These are phyloP conservation scores for Boletus calvinii DNA, from an alignment of 1,284 basidiomycete genomes.

Conservation along the genomic window DNA sequence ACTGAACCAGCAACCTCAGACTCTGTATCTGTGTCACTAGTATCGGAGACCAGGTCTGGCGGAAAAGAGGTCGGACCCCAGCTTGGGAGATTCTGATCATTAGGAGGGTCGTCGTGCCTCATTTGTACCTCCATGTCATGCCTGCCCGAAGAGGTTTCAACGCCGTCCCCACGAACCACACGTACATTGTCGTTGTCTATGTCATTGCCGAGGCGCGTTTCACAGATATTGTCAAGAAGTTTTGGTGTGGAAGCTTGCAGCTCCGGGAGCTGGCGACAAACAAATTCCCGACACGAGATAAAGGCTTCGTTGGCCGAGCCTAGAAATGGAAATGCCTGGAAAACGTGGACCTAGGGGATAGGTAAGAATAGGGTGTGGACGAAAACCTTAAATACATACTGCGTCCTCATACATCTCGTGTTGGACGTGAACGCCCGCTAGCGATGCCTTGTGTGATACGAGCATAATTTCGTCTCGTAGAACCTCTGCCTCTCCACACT, in stretches of 20 bases:
- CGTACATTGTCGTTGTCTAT: slow-evolving; percentile 62
- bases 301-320: slow-evolving; percentile 73
- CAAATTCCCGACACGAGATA: slow-evolving; percentile 72
- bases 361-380: background rate
- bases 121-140: slow-evolving; percentile 40
- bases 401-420: slow-evolving; percentile 95
- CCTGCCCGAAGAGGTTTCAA: slow-evolving; percentile 44
- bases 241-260: slow-evolving; percentile 48
- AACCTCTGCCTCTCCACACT: slow-evolving; percentile 93
- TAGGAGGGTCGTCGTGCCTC: slow-evolving; percentile 29
- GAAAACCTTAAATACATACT: slow-evolving; percentile 47
- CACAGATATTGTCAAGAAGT: slow-evolving; percentile 51
- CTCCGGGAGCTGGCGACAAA: slow-evolving; percentile 57
- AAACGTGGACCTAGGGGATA: slow-evolving; percentile 74
- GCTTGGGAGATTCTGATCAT: slow-evolving; percentile 44
- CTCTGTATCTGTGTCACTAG: slow-evolving; percentile 6
- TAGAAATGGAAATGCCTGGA: slow-evolving; percentile 86
- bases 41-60: slow-evolving; percentile 8
- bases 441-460: slow-evolving; percentile 90
- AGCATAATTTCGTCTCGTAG: slow-evolving; percentile 90
- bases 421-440: slow-evolving; percentile 84
- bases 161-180: slow-evolving; percentile 67
- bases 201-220: slow-evolving; percentile 59
- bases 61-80: slow-evolving; percentile 40
- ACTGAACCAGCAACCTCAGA: slow-evolving; percentile 9